Base-by-base conservation (phyloP, 176 grass and related monocot genomes). In the Eleusine coracana region DNA sequence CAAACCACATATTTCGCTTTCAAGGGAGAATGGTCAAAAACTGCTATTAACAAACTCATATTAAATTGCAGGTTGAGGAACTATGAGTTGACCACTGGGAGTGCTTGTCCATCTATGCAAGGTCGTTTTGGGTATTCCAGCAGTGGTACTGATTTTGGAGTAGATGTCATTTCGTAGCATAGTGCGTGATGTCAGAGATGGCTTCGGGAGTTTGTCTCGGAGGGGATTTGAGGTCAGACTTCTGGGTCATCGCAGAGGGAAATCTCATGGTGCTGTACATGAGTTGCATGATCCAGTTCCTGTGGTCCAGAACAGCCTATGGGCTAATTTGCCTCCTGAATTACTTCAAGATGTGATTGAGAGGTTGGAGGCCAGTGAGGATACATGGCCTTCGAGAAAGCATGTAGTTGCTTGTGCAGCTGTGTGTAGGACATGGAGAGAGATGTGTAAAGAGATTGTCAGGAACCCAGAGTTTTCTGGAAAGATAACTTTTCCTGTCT, bases 361-460 rank as follows among this genome's bases (percentile, higher is more conserved):
- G 73, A 89, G 92, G 87, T 58, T 94, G 78, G 92, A 94, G 39
- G 54, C 79, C 48, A 92, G 85, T 83, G 92, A 92, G 75, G 84
- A 80, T 73, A 86, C 77, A 36, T 92, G 92, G 89, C 92, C 90
- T 80, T 87, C 70, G 37, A 74, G 90, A 66, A 90, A 90, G 69
- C 74, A 94, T 83, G 78, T 94, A 70, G 89, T 92, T 87, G 87
- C 82, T 60, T 94, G 87, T 70, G 87, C 90, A 28, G 74, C 77
- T 80, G 90, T 94, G 51, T 94, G 92, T 74, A 84, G 81, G 81
- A 92, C 90, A 83, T 94, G 92, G 92, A 89, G 90, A 49, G 86
- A 94, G 70, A 90, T 88, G 87, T 89, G 89, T 77, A 89, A 87
- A 83, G 92, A 94, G 74, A 89, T 92, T 41, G 82, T 92, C 50